Conservation (phyloP, 306 rosid species). For the Ochetophila trinervis region DNA sequence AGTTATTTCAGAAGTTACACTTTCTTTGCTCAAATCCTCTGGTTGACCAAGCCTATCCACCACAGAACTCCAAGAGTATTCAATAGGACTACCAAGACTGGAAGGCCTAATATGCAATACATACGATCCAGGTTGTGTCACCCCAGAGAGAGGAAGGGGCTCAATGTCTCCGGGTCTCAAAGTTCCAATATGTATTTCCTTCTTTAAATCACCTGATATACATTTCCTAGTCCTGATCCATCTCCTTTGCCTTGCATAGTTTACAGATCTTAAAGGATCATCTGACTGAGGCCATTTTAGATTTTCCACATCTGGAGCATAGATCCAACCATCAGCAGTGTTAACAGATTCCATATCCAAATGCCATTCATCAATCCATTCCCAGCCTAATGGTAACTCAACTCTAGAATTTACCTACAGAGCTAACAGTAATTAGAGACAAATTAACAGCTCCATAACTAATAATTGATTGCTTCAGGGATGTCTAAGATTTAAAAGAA, state of each 20-base stretch:
- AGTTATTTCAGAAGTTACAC: conserved; percentile 47
- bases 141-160: conserved; percentile 73
- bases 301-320: conserved; percentile 66
- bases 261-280: conserved; percentile 41
- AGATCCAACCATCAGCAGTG: conserved; percentile 75
- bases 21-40: conserved; percentile 38
- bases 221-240: conserved; percentile 75
- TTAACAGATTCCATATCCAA: conserved; percentile 53
- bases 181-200: conserved; percentile 57
- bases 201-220: conserved; percentile 35
- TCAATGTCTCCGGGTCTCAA: conserved; percentile 79
- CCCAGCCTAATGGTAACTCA: conserved; percentile 72
- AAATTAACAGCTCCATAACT: conserved; percentile 10
- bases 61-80: conserved; percentile 84
- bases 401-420: conserved; percentile 47
- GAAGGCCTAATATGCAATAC: conserved; percentile 72
- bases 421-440: conserved; percentile 13
- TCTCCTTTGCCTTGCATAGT: conserved; percentile 72
- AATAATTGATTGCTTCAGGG: conserved; percentile 9
- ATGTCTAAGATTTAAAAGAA: background rate
- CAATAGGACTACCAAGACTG: conserved; percentile 33
- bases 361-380: conserved; percentile 94
- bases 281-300: conserved; percentile 73
- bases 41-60: conserved; percentile 45
- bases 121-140: conserved; percentile 61